Base-by-base conservation (phyloP, 805 yeast genomes). In the Lachancea sp. region DNA sequence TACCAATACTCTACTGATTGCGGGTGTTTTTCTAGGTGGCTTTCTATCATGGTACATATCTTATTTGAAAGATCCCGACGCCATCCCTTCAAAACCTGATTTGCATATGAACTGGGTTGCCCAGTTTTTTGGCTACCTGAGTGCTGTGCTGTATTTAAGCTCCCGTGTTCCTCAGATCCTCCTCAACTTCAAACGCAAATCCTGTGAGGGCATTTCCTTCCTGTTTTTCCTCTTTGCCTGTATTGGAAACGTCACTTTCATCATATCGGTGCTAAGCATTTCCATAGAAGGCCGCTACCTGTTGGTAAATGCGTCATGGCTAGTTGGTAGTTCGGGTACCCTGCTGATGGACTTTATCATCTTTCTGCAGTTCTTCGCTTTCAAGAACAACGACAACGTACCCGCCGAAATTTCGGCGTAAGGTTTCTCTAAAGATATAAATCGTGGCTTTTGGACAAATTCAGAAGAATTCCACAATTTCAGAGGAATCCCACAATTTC, bases 211-310 rank as follows among this genome's bases (percentile, higher is more conserved):
- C 18, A 84, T 90, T 36, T 86, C 96, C 8, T 86, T 92, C 56
- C 71, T 90, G 71, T 90, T 92, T 64, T 90, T 90, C 65, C 66
- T 92, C 17, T 90, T 92, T 70, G 97, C 98, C 16, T 88, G 96
- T 60, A 67, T 90, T 42, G 98, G 98, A 34, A 92, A 90, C 60
- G 68, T 85, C 55, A 86, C 96, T 1, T 92, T 88, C 53, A 96
- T 92, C 29, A 73, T 85, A 11, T 83, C 95, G 8, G 90, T 90
- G 39, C 67, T 90, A 36, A 75, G 83, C 33, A 80, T 84, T 30
- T 85, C 87, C 48, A 68, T 80, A 35, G 80, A 86, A 40, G 68
- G 71, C 54, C 70, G 77, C 46, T 90, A 87, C 50, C 56, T 90
- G 23, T 56, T 83, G 48, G 80, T 92, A 36, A 94, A 92, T 61